Conservation (phyloP, 768 basidiomycete species). For the Agaricus sinodeliciosus region DNA sequence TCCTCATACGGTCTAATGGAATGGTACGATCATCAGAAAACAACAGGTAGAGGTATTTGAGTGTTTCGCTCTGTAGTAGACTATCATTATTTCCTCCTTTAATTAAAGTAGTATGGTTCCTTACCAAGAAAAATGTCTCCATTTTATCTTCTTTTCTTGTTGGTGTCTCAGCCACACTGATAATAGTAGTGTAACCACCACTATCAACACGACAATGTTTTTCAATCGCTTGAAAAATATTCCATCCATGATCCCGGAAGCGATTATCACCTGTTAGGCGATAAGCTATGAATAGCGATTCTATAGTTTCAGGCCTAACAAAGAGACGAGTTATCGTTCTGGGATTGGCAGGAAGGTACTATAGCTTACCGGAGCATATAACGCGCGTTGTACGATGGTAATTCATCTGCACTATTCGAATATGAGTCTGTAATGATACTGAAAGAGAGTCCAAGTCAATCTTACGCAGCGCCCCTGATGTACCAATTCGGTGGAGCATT, state of each 20-base stretch:
- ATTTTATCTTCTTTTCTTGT: constrained; percentile 76
- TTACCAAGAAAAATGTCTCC: constrained; percentile 91
- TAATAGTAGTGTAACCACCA: constrained; percentile 80
- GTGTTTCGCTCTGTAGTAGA: constrained; percentile 63
- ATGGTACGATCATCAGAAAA: constrained; percentile 73
- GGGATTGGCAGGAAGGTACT: not conserved
- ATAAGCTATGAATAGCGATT: constrained; percentile 88
- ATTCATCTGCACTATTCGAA: constrained; percentile 25
- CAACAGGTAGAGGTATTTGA: constrained; percentile 87
- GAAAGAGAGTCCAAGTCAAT: not conserved
- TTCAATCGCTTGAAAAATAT: constrained; percentile 85
- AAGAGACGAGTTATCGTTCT: not conserved
- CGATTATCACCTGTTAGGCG: constrained; percentile 79
- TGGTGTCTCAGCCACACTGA: constrained; percentile 78
- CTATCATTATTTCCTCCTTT: not conserved
- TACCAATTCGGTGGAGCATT: constrained; percentile 73
- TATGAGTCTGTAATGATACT: not conserved
- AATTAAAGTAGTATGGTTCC: constrained; percentile 9
- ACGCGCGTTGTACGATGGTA: constrained; percentile 72
- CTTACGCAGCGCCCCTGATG: constrained; percentile 74
- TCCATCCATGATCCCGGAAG: constrained; percentile 84
- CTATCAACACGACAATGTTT: constrained; percentile 68
- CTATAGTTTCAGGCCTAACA: constrained; percentile 83
- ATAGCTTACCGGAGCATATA: constrained; percentile 76
- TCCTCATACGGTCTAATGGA: constrained; percentile 62